Conservation (phyloP, 2,329 filamentous ascomycete genomes). For the Thermothelomyces thermophilus region DNA sequence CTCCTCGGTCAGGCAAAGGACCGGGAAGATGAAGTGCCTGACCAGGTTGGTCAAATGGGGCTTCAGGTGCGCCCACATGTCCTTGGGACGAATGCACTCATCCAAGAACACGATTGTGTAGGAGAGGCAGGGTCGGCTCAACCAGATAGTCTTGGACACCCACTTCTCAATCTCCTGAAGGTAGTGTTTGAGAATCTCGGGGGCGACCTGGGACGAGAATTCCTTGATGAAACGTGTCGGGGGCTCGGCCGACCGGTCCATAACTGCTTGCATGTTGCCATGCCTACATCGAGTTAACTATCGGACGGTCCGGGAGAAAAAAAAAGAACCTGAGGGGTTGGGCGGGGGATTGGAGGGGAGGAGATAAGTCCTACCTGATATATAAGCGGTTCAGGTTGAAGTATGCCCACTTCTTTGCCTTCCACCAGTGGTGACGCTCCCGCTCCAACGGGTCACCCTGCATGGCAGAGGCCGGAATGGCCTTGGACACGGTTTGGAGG, state of each 20-base stretch:
- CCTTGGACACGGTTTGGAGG: slow-evolving; percentile 80
- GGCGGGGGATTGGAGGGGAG: not conserved
- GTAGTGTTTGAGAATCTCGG: slow-evolving; percentile 93
- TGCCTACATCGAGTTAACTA: slow-evolving; percentile 54
- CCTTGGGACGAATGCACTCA: slow-evolving; percentile 94
- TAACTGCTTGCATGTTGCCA: slow-evolving; percentile 73
- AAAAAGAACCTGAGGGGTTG: too few species aligned
- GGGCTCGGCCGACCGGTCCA: slow-evolving; percentile 64
- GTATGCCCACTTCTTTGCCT: slow-evolving; percentile 99
- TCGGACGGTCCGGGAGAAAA: not conserved
- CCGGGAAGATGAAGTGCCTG: slow-evolving; percentile 90
- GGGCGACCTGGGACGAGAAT: slow-evolving; percentile 86
- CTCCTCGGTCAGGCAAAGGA: slow-evolving; percentile 85
- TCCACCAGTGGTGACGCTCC: slow-evolving; percentile 98
- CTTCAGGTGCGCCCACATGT: slow-evolving; percentile 92
- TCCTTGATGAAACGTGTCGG: slow-evolving; percentile 79
- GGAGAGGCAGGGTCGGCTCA: slow-evolving; percentile 88
- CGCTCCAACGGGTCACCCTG: slow-evolving; percentile 73
- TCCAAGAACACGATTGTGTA: slow-evolving; percentile 94
- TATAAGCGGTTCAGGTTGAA: slow-evolving; percentile 95
- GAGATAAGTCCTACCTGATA: slow-evolving; percentile 55
- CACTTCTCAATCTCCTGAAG: slow-evolving; percentile 93
- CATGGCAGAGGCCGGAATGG: slow-evolving; percentile 72
- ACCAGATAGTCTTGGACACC: slow-evolving; percentile 90
- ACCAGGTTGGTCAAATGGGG: slow-evolving; percentile 89